Conservation (phyloP, 805 yeast genomes). For the Candida pseudofarinosa region DNA sequence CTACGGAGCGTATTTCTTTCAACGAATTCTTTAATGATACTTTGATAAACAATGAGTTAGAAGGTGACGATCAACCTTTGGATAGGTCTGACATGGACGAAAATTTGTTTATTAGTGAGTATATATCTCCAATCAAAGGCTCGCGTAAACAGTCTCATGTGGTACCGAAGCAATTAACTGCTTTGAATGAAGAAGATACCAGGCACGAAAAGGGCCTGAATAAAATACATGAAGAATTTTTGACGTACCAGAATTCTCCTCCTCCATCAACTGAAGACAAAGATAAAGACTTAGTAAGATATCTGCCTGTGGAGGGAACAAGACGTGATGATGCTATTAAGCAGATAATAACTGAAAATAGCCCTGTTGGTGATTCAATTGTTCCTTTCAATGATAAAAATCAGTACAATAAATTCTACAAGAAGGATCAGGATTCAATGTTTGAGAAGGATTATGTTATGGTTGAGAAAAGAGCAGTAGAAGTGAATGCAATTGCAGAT, state of each 20-base stretch:
- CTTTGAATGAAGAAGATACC: slow-evolving; percentile 1
- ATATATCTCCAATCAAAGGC: slow-evolving; percentile 44
- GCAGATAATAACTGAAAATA: slow-evolving; percentile 37
- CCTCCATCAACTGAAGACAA: neutral
- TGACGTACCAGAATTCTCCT: neutral
- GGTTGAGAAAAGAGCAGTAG: slow-evolving; percentile 91
- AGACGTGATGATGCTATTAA: slow-evolving; percentile 43
- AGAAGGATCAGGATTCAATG: slow-evolving; percentile 40
- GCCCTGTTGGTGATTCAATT: slow-evolving; percentile 38
- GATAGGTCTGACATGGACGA: slow-evolving; percentile 69
- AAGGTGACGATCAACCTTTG: slow-evolving; percentile 52
- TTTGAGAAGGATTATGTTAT: slow-evolving; percentile 88
- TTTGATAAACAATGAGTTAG: slow-evolving; percentile 53
- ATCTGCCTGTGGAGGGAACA: neutral
- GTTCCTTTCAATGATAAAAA: neutral
- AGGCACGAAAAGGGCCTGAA: neutral
- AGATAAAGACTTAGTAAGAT: neutral
- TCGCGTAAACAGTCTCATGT: neutral
- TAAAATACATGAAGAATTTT: neutral
- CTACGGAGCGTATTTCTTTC: slow-evolving; percentile 84
- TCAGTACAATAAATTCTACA: slow-evolving; percentile 6
- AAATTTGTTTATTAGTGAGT: slow-evolving; percentile 81
- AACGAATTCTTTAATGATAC: slow-evolving; percentile 80
- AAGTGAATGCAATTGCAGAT: slow-evolving; percentile 93
- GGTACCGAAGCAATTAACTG: neutral